Conservation (phyloP, 1,284 basidiomycete genomes). For the Cutaneotrichosporon curvatum region DNA sequence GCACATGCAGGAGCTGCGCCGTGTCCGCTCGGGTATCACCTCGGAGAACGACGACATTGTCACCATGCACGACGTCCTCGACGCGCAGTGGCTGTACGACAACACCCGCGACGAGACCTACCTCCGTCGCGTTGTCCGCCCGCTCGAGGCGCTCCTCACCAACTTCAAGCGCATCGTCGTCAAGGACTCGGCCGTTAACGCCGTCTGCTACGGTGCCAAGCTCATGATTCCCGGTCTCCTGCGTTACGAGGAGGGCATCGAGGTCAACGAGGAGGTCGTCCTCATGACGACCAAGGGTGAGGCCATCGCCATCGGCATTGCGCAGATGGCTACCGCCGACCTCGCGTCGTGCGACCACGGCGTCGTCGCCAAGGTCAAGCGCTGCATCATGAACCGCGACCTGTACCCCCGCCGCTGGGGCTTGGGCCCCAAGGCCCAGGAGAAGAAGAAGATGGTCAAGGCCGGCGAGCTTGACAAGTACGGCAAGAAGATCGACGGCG, state of each 20-base stretch:
- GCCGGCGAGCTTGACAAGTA: conserved; percentile 94
- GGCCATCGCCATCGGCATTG: conserved; percentile 92
- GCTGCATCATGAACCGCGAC: conserved; percentile 99
- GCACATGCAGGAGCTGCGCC: conserved; percentile 97
- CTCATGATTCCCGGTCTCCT: conserved; percentile 99
- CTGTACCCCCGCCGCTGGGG: conserved; percentile 98
- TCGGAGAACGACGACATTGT: conserved; percentile 98
- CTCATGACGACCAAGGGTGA: conserved; percentile 99
- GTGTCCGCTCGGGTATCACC: conserved; percentile 92
- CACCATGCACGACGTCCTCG: conserved; percentile 99
- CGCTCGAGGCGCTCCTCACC: conserved; percentile 86
- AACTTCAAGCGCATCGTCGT: conserved; percentile 99
- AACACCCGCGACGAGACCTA: conserved; percentile 99
- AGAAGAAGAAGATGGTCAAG: conserved; percentile 98
- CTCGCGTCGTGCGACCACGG: conserved; percentile 98
- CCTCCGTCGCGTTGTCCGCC: conserved; percentile 88
- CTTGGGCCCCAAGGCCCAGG: conserved; percentile 87
- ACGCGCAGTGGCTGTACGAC: conserved; percentile 98
- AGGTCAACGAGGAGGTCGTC: conserved; percentile 93
- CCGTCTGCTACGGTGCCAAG: conserved; percentile 98
- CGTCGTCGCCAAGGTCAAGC: conserved; percentile 97
- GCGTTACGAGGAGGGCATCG: conserved; percentile 94
- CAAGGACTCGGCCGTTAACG: conserved; percentile 98
- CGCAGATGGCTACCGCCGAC: conserved; percentile 99
- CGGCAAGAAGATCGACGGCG: conserved; percentile 83